Evolutionary conservation across 1,139 yeast genomes (phyloP).

Genomic region (Pichia sp.): DNA sequence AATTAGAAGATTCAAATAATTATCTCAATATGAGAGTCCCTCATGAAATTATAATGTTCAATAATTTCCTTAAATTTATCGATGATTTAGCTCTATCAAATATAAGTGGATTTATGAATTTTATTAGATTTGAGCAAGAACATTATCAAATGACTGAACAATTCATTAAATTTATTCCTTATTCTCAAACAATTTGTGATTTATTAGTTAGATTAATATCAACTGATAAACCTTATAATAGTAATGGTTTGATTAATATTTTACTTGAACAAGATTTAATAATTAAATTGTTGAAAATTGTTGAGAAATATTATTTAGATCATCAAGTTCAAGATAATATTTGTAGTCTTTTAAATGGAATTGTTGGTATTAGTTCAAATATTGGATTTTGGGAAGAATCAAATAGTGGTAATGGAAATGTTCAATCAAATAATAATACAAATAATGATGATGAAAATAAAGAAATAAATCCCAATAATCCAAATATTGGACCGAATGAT

Average conservation of each 20-base stretch:
- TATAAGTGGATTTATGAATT: slow-evolving; percentile 68
- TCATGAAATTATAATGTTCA: slow-evolving; percentile 73
- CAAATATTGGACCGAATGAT: slow-evolving; percentile 97
- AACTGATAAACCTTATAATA: slow-evolving; percentile 68
- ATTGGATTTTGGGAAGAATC: slow-evolving; percentile 31
- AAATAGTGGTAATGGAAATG: slow-evolving; percentile 2
- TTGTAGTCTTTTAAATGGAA: slow-evolving; percentile 28
- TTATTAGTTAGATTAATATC: slow-evolving; percentile 66
- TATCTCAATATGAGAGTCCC: slow-evolving; percentile 13
- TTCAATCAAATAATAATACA: slow-evolving; percentile 10
- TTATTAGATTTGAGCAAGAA: slow-evolving; percentile 35
- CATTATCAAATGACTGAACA: slow-evolving; percentile 54
- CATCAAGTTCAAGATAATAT: slow-evolving; percentile 29
- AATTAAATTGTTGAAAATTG: slow-evolving; percentile 27
- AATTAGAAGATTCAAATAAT: slow-evolving; percentile 16
- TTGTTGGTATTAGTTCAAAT: slow-evolving; percentile 29
- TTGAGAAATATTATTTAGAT: slow-evolving; percentile 23
- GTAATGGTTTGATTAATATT: slow-evolving; percentile 66
- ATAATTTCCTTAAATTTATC: slow-evolving; percentile 86
- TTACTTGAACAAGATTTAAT: slow-evolving; percentile 58
- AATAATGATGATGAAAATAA: slow-evolving; percentile 24
- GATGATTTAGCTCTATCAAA: slow-evolving; percentile 86
- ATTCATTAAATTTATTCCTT: slow-evolving; percentile 58
- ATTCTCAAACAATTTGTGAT: slow-evolving; percentile 77
- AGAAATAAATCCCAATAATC: slow-evolving; percentile 38